phyloP scores from a whole-genome alignment of 805 yeast species.

The Yarrowia bubula region DNA sequence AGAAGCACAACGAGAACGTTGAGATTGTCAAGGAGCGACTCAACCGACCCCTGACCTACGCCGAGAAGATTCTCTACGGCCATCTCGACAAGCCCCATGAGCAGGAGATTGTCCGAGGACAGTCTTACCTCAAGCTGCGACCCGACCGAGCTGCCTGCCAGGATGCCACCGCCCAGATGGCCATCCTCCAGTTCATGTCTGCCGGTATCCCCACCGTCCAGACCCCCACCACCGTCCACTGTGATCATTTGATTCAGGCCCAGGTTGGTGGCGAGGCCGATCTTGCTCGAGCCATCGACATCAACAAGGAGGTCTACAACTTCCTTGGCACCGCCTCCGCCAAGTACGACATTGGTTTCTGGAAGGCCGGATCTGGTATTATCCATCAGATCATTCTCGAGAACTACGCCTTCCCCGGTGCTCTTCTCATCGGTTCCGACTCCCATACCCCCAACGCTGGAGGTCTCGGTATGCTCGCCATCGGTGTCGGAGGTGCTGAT shows the following conservation, averaged over 20 bases:
- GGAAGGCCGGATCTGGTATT: conserved; percentile 99
- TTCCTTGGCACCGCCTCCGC: conserved; percentile 87
- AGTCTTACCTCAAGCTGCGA: conserved; percentile 85
- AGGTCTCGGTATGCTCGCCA: conserved; percentile 96
- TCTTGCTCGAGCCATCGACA: conserved; percentile 77
- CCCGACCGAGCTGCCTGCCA: conserved; percentile 99
- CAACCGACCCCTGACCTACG: conserved; percentile 86
- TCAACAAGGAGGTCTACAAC: conserved; percentile 92
- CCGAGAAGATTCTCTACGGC: conserved; percentile 92
- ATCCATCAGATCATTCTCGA: conserved; percentile 95
- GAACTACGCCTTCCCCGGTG: conserved; percentile 97
- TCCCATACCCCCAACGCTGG: conserved; percentile 98
- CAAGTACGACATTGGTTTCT: conserved; percentile 94
- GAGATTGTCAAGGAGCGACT: conserved; percentile 79
- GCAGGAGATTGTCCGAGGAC: conserved; percentile 82
- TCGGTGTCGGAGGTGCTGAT: conserved; percentile 99
- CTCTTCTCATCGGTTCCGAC: conserved; percentile 93
- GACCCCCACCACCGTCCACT: conserved; percentile 93
- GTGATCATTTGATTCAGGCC: conserved; percentile 97
- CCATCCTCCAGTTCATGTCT: conserved; percentile 92
- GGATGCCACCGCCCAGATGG: conserved; percentile 99
- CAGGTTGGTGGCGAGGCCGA: conserved; percentile 87
- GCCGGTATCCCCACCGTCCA: conserved; percentile 90
- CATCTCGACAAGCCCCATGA: conserved; percentile 92
- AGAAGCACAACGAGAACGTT: conserved; percentile 83